Percentiles rank a stretch among this genome's conserved stretches.
These are phyloP conservation scores for Cystofilobasidium bisporidii DNA, from an alignment of 768 basidiomycete genomes.

Conservation along the genomic window DNA sequence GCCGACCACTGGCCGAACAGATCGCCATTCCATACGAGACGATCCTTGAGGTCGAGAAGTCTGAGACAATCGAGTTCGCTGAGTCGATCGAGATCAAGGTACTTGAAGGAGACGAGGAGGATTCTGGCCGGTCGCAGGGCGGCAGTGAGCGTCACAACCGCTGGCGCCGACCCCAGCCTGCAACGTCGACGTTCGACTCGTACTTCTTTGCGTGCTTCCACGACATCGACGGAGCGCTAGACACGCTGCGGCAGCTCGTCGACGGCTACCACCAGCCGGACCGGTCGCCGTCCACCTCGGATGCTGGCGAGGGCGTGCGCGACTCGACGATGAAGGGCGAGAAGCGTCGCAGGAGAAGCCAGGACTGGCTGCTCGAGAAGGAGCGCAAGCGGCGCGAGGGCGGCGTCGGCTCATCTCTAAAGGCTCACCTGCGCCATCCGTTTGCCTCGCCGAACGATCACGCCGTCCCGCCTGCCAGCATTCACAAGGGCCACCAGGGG, in stretches of 20 bases:
- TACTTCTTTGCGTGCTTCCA: conserved; percentile 93
- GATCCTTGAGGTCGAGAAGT: conserved; percentile 78
- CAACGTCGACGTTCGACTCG: conserved; percentile 55
- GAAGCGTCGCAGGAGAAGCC: neutral
- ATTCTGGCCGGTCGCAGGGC: conserved; percentile 65
- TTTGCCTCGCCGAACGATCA: conserved; percentile 1
- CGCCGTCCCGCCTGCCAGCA: neutral
- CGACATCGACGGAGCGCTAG: conserved; percentile 63
- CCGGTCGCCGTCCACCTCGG: neutral
- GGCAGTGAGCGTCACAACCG: too few relatives aligned
- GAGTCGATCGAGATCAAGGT: conserved; percentile 69
- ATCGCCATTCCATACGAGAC: conserved; percentile 90
- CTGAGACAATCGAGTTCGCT: conserved; percentile 84
- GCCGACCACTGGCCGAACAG: too few relatives aligned
- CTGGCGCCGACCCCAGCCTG: conserved; percentile 40
- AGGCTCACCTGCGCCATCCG: neutral
- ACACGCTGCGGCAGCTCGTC: conserved; percentile 70
- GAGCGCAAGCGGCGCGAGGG: conserved; percentile 2
- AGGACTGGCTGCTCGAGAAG: neutral
- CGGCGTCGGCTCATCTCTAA: neutral
- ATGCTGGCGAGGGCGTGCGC: neutral
- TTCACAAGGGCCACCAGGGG: neutral
- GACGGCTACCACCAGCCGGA: conserved; percentile 39
- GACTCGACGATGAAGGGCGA: neutral
- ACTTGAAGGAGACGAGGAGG: conserved; percentile 15